Base-by-base conservation (phyloP, 108 stramenopile genomes). In the Aureococcus anophagefferens region DNA sequence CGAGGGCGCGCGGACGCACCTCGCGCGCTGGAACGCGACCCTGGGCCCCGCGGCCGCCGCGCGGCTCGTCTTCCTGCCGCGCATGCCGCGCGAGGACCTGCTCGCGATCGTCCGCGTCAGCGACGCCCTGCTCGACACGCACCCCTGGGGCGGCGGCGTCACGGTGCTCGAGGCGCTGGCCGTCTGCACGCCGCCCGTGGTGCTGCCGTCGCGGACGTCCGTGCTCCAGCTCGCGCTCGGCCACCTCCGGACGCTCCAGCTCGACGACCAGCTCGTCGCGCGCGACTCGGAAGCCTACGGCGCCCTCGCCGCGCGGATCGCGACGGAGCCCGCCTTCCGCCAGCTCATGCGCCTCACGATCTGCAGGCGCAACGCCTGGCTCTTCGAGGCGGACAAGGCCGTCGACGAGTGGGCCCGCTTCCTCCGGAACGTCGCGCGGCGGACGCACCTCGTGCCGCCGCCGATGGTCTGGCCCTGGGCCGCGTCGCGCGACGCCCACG, bases 81-180 rank as follows among this genome's bases (percentile, higher is more conserved):
- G 67, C 25, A 68, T 74, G 67, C 5, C 11, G 0, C 36, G 59
- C 11, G 21, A 14, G 35, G 44, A 32, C 16, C 30, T 68, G 25
- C 59, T 68, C 7, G 31, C 7, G 4, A 9, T 68, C 30, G 33
- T 64, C 13, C 13, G 21, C 35, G 69, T 37, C 28, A 74, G 76
- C 34, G 79, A 74, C 64, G 79, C 74, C 17, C 46, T 77, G 3
- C 76, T 82, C 18, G 81, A 80, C 36, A 79, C 81, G n/a, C 80
- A 74, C 62, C 81, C 81, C 46, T 82, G 76, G 66, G 81, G 81
- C 18, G 81, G 77, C 14, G 81, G 81, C 33, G 79, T 82, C 35
- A 82, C 81, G 18, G 46, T 64, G 31, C 74, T 82, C 35, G 81
- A 82, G 74, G 71, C 75, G 1, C 33, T 81, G 30, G 63, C 73